Conservation (phyloP, 2,329 filamentous ascomycete genomes). For the Fusarium dlaminii region DNA sequence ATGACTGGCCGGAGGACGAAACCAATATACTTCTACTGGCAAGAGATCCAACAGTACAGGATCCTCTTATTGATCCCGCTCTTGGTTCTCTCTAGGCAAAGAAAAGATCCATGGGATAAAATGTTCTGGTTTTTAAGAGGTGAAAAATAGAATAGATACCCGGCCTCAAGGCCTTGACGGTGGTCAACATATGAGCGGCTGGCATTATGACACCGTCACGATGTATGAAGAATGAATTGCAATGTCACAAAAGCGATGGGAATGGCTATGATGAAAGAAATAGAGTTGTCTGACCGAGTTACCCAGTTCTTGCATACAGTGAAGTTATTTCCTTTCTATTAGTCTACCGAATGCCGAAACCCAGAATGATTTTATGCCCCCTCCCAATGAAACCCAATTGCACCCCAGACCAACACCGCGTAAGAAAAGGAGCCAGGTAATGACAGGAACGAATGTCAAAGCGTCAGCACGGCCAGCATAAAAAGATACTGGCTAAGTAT, state of each 20-base stretch:
- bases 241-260: slow-evolving; percentile 10
- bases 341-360: slow-evolving; percentile 9
- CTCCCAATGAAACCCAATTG: not conserved
- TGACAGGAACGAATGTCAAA: not conserved
- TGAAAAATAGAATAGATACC: slow-evolving; percentile 38
- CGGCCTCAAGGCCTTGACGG: slow-evolving; percentile 29
- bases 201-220: slow-evolving; percentile 1
- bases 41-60: slow-evolving; percentile 38
- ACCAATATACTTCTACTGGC: slow-evolving; percentile 54
- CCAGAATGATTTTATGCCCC: slow-evolving; percentile 4
- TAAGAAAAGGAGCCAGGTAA: slow-evolving; percentile 7
- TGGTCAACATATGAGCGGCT: not conserved
- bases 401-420: slow-evolving; percentile 24
- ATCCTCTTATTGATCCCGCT: slow-evolving; percentile 47
- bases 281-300: not conserved
- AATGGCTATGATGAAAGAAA: not conserved
- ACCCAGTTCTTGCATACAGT: not conserved
- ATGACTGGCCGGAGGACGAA: slow-evolving; percentile 57
- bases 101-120: not conserved
- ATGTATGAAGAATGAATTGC: slow-evolving; percentile 18
- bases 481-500: not conserved
- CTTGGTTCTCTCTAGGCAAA: slow-evolving; percentile 31
- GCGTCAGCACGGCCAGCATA: not conserved
- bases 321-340: slow-evolving; percentile 28
- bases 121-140: slow-evolving; percentile 11